Conservation (phyloP, 371 early-diverging fungal genomes). For the Mortierella sp. region DNA sequence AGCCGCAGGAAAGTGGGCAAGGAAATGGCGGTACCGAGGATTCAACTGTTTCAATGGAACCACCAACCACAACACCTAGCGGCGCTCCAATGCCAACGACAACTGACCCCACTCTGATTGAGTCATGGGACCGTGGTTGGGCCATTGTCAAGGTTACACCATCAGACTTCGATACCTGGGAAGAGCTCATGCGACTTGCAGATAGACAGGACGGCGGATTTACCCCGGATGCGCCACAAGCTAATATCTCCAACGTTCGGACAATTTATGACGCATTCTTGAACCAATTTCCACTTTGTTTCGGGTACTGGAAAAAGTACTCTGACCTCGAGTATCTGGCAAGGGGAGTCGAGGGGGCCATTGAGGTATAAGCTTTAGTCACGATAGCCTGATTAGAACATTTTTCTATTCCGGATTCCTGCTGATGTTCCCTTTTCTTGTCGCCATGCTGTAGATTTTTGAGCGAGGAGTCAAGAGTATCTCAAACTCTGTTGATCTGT, state of each 20-base stretch:
- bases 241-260: slow-evolving; percentile 59
- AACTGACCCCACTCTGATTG: slow-evolving; percentile 40
- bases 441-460: slow-evolving; percentile 61
- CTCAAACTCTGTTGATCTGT: slow-evolving; percentile 74
- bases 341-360: slow-evolving; percentile 68
- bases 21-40: neutral
- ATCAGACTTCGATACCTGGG: slow-evolving; percentile 73
- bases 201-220: slow-evolving; percentile 68
- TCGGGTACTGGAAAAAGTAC: slow-evolving; percentile 85
- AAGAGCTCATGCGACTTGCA: slow-evolving; percentile 65
- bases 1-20: slow-evolving; percentile 11
- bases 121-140: slow-evolving; percentile 66
- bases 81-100: slow-evolving; percentile 53
- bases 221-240: slow-evolving; percentile 56
- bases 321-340: slow-evolving; percentile 68
- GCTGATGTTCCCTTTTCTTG: slow-evolving; percentile 1
- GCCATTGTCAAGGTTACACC: slow-evolving; percentile 64
- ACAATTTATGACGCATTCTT: slow-evolving; percentile 73
- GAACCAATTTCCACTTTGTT: slow-evolving; percentile 76
- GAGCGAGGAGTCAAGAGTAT: slow-evolving; percentile 75
- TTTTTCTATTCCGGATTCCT: neutral
- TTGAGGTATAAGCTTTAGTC: slow-evolving; percentile 59
- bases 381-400: neutral
- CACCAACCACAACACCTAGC: slow-evolving; percentile 48
- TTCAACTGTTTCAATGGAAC: slow-evolving; percentile 9